phyloP scores from a whole-genome alignment of 73 alveolate species.

The Paramecium tetraurelia region DNA sequence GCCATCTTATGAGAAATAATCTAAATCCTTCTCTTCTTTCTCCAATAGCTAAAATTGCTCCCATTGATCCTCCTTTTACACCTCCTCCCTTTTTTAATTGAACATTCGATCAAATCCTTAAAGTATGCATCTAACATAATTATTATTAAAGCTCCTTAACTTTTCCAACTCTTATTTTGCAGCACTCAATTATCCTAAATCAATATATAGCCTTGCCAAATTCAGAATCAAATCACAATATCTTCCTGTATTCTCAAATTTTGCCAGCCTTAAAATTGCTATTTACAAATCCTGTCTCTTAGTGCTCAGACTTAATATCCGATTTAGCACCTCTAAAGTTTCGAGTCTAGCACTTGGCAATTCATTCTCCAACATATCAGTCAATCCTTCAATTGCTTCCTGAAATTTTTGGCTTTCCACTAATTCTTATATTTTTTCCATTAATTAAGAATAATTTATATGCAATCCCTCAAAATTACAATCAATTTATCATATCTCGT shows the following conservation, averaged over 20 bases:
- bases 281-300: slow-evolving; percentile 3
- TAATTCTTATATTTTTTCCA: neutral
- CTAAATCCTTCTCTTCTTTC: neutral
- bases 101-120: neutral
- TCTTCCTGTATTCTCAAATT: neutral
- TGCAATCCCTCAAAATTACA: slow-evolving; percentile 4
- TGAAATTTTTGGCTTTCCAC: neutral
- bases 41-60: neutral
- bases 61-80: neutral
- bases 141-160: neutral
- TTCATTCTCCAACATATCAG: neutral
- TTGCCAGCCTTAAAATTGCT: neutral
- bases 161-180: neutral
- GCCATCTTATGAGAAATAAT: neutral
- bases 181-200: neutral
- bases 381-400: neutral
- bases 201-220: slow-evolving; percentile 2
- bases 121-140: neutral
- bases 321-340: neutral
- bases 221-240: neutral
- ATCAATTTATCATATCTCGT: neutral
- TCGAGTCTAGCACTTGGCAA: neutral
- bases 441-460: slow-evolving; percentile 6
- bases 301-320: neutral
- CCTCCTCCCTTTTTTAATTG: neutral